Base-by-base conservation (phyloP, 768 basidiomycete genomes). In the Mycena indigotica region DNA sequence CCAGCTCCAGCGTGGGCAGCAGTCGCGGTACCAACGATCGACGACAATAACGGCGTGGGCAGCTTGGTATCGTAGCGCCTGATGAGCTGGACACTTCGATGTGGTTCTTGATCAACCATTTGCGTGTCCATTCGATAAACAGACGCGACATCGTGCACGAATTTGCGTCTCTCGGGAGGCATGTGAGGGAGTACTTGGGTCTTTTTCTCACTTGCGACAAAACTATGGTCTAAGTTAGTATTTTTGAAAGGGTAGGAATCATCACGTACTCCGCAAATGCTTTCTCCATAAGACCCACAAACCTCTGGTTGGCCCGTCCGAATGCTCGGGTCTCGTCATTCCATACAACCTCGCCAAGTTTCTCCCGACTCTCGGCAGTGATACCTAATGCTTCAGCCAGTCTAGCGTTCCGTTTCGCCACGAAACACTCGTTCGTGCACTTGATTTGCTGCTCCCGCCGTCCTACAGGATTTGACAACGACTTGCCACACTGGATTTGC, bases 311-410 rank as follows among this genome's bases (percentile, higher is more conserved):
- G 1, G 75, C 78, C 40, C 77, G 77, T 17, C 83, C 89, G 66
- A 88, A 87, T 2, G 69, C 72, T 1, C 85, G 70, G 21, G 95
- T 66, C 40, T 92, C 89, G 2, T 85, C 79, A 21, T 72, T 70
- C 69, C 91, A 96, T 3, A 73, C 76, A 49, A 80, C 81, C 50
- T 73, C 72, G 19, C 62, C 63, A 12, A 57, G 66, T 59, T 72
- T 71, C 46, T 77, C 80, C 17, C 77, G 73, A 5, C 69, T 72
- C 41, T 85, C 80, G 16, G 81, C 71, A 35, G 75, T 87, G 66
- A 98, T 96, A 0, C 95, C 95, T 4, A 99, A 73, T 1, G 97
- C 97, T 35, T 95, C 93, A 0, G 97, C 97, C 6, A 99, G 73
- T 30, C 85, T 77, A 0, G 88, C 91, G 64, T 97, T 98, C 12